Percentiles rank a stretch among this genome's conserved stretches.
Conservation (phyloP, 805 yeast genomes). For the Diddensiella caesifluorescens region DNA sequence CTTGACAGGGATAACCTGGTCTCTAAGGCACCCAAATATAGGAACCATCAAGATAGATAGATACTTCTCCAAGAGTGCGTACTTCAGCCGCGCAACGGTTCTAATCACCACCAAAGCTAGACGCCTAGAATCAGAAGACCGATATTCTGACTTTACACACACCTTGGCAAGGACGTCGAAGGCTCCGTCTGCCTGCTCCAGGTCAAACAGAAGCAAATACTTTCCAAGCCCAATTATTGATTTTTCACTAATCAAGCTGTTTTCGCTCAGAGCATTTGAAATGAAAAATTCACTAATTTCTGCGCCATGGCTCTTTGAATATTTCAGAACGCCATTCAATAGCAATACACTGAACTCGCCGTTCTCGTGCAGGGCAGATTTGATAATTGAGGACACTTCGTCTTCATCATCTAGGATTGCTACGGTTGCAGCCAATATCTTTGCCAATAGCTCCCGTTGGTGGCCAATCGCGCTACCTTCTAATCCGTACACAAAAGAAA, state of each 20-base stretch:
- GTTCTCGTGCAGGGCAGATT: conserved; percentile 16
- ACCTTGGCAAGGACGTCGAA: conserved; percentile 47
- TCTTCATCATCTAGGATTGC: conserved; percentile 50
- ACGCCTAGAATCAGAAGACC: conserved; percentile 73
- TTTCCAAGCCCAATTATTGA: conserved; percentile 81
- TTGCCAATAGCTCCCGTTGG: conserved; percentile 53
- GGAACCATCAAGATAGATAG: conserved; percentile 52
- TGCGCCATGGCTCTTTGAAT: no score
- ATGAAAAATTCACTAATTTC: conserved; percentile 45
- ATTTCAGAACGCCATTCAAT: conserved; percentile 72
- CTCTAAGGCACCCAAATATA: conserved; percentile 78
- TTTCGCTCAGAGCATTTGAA: conserved; percentile 38
- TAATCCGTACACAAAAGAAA: conserved; percentile 62
- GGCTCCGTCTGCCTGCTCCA: conserved; percentile 39
- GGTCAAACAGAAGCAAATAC: conserved; percentile 46
- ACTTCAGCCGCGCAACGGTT: conserved; percentile 64
- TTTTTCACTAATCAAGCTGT: conserved; percentile 61
- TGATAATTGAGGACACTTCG: conserved; percentile 46
- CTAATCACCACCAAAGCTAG: conserved; percentile 69
- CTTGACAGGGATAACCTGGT: conserved; percentile 83
- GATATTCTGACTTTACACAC: conserved; percentile 50
- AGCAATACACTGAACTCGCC: conserved; percentile 48
- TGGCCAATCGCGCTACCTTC: conserved; percentile 4
- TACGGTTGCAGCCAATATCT: conserved; percentile 70
- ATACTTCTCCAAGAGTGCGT: conserved; percentile 38